These are phyloP conservation scores for Fusarium poae DNA, from an alignment of 2,329 filamentous ascomycete species.

Conservation along the genomic window DNA sequence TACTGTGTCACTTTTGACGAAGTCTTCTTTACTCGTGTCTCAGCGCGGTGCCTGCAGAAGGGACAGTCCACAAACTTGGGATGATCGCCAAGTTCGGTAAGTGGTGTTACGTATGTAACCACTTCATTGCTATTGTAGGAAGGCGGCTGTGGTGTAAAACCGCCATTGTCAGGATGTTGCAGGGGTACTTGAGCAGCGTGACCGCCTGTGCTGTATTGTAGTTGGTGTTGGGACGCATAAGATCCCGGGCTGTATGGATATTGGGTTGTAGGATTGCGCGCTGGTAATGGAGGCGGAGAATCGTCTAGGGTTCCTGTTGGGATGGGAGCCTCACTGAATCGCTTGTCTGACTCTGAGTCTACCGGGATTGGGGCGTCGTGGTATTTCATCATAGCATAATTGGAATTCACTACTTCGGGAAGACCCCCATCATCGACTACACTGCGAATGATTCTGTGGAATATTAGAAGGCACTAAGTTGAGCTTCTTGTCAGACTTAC, in stretches of 20 bases:
- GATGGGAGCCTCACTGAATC: constrained; percentile 21
- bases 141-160: constrained; percentile 4
- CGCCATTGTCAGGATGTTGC: not conserved
- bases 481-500: not conserved
- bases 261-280: constrained; percentile 1
- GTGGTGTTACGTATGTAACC: constrained; percentile 37
- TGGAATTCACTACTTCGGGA: constrained; percentile 34
- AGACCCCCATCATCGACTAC: constrained; percentile 37
- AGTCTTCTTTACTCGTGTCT: constrained; percentile 42
- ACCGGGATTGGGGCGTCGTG: constrained; percentile 41
- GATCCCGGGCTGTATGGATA: not conserved
- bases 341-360: constrained; percentile 25
- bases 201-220: not conserved
- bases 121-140: constrained; percentile 2
- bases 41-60: constrained; percentile 36
- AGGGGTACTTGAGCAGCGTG: not conserved
- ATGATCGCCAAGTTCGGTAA: constrained; percentile 40
- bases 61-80: constrained; percentile 46
- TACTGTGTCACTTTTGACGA: constrained; percentile 44
- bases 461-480: not conserved
- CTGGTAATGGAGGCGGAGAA: constrained; percentile 14
- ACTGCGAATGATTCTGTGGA: constrained; percentile 17
- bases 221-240: not conserved
- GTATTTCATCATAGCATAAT: constrained; percentile 1
- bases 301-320: constrained; percentile 3